phyloP scores from a whole-genome alignment of 352 stramenopile species.

The Phytophthora cajani region DNA sequence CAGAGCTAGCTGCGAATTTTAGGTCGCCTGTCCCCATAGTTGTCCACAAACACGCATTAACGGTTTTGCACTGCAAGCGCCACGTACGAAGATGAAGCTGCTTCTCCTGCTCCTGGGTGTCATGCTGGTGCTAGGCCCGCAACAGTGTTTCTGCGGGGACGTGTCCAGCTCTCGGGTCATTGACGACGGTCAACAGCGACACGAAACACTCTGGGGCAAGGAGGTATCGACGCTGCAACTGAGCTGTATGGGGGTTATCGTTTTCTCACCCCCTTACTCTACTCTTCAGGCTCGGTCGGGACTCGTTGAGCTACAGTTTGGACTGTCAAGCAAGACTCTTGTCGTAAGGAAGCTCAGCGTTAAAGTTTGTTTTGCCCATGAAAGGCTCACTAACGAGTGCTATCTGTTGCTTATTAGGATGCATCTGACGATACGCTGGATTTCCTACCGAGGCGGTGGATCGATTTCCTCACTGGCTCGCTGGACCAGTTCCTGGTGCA shows the following conservation, averaged over 20 bases:
- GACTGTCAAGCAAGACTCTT: neutral
- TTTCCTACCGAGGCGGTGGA: constrained; percentile 10
- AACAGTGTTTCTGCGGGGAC: constrained; percentile 15
- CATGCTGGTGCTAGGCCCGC: constrained; percentile 10
- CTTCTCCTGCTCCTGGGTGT: neutral
- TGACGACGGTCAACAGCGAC: neutral
- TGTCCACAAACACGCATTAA: neutral
- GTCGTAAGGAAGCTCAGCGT: neutral
- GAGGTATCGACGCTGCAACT: constrained; percentile 9
- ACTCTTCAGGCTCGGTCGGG: constrained; percentile 11
- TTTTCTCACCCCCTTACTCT: constrained; percentile 1
- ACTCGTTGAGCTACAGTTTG: constrained; percentile 17
- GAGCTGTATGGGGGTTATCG: neutral
- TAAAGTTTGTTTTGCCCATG: neutral
- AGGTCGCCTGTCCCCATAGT: neutral
- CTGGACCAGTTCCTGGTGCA: constrained; percentile 27
- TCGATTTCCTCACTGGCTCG: constrained; percentile 20
- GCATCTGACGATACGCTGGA: neutral
- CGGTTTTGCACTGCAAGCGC: neutral
- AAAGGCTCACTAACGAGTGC: neutral
- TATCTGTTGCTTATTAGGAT: neutral
- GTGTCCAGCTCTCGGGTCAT: constrained; percentile 12
- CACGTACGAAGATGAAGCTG: constrained; percentile 11
- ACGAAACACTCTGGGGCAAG: constrained; percentile 22
- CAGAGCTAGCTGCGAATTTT: constrained; percentile 1